A percentile compares a stretch with the other conserved stretches of the same genome.
Conservation (phyloP, 202 grass and related monocot genomes). For the Setaria viridis region DNA sequence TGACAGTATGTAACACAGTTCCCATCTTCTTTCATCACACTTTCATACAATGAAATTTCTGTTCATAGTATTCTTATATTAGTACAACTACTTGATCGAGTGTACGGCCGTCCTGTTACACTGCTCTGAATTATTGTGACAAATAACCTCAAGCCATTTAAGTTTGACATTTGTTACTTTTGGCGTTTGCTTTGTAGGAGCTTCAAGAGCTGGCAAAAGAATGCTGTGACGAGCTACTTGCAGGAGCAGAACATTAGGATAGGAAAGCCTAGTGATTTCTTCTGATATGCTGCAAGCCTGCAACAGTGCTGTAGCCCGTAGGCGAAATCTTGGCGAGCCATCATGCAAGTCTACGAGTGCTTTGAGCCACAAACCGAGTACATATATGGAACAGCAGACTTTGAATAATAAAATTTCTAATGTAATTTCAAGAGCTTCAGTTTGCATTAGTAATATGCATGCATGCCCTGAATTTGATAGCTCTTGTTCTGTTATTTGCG, state of each 20-base stretch:
- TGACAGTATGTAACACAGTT: too few species aligned
- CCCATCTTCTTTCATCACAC: background rate
- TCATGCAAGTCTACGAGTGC: background rate
- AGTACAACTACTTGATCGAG: background rate
- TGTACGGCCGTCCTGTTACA: background rate
- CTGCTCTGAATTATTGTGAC: background rate
- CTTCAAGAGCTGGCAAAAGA: constrained; percentile 97
- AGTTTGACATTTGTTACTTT: background rate
- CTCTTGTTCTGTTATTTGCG: background rate
- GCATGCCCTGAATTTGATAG: background rate
- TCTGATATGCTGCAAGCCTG: constrained; percentile 34
- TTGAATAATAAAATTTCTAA: background rate
- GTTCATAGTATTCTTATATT: background rate
- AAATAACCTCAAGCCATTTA: background rate
- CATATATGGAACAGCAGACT: constrained; percentile 25
- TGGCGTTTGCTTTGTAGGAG: constrained; percentile 59
- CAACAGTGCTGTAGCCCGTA: background rate
- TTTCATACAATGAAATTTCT: background rate
- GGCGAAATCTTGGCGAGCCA: background rate
- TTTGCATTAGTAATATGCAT: too few species aligned
- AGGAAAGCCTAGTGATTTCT: constrained; percentile 83
- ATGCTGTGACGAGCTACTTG: constrained; percentile 74
- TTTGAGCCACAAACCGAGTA: background rate
- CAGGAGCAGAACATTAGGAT: constrained; percentile 75
- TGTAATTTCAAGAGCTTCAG: background rate